phyloP scores from a whole-genome alignment of 1,284 basidiomycete genomes.

The Moesziomyces antarcticus region DNA sequence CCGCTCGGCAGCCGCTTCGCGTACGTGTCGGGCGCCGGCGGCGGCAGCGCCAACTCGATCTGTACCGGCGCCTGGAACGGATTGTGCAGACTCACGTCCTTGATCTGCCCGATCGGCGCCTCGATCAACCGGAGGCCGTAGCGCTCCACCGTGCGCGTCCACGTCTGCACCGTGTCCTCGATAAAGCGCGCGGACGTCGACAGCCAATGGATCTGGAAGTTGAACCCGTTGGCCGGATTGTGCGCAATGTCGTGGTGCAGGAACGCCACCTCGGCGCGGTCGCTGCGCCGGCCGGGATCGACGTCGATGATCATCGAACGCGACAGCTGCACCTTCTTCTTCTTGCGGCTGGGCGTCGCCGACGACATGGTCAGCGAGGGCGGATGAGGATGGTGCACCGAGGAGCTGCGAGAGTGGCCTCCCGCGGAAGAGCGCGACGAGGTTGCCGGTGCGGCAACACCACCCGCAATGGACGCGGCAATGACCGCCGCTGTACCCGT shows the following conservation, averaged over 20 bases:
- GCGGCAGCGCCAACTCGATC: constrained; percentile 60
- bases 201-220: constrained; percentile 90
- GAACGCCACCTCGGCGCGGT: constrained; percentile 64
- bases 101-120: constrained; percentile 67
- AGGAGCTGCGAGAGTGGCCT: constrained; percentile 34
- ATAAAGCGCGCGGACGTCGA: constrained; percentile 95
- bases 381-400: constrained; percentile 21
- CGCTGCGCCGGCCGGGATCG: constrained; percentile 56
- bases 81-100: constrained; percentile 62
- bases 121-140: constrained; percentile 94
- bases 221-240: constrained; percentile 67
- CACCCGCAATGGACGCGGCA: background rate
- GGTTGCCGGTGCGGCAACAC: background rate
- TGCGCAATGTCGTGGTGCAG: constrained; percentile 66
- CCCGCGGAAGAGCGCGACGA: constrained; percentile 14
- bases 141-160: constrained; percentile 85
- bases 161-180: constrained; percentile 86
- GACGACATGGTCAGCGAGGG: constrained; percentile 30
- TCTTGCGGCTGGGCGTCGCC: constrained; percentile 15
- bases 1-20: constrained; percentile 37
- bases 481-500: background rate
- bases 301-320: constrained; percentile 63
- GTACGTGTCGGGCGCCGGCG: constrained; percentile 55
- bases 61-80: constrained; percentile 65
- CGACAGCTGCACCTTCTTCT: constrained; percentile 56